phyloP scores from a whole-genome alignment of 257 asterid species.

The Haberlea rhodopensis region DNA sequence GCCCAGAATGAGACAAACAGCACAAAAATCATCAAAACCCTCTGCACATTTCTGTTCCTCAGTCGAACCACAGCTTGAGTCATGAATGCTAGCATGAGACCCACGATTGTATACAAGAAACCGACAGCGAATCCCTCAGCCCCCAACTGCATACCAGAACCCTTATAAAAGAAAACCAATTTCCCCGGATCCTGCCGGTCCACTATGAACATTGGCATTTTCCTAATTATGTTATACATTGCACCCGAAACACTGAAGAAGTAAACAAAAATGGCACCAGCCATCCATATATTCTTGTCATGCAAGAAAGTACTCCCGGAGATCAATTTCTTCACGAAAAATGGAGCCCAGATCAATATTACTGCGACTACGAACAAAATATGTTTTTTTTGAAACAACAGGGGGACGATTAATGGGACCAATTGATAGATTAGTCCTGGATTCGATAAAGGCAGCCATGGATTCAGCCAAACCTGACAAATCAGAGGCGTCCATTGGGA shows the following conservation, averaged over 20 bases:
- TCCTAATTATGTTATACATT: conserved; percentile 86
- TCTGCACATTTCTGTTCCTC: conserved; percentile 53
- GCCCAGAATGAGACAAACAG: conserved; percentile 60
- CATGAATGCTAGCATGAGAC: conserved; percentile 64
- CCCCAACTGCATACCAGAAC: conserved; percentile 92
- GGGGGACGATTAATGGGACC: conserved; percentile 75
- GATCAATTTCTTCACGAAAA: conserved; percentile 52
- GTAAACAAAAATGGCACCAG: conserved; percentile 76
- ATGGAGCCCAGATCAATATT: conserved; percentile 53
- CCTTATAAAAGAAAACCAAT: conserved; percentile 75
- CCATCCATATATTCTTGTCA: conserved; percentile 73
- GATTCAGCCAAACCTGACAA: conserved; percentile 71
- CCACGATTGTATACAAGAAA: conserved; percentile 76
- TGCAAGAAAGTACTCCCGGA: conserved; percentile 62
- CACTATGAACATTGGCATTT: conserved; percentile 75
- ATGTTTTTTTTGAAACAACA: conserved; percentile 53
- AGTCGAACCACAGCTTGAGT: conserved; percentile 56
- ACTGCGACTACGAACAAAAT: conserved; percentile 37
- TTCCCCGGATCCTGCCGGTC: conserved; percentile 74
- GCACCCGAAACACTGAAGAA: conserved; percentile 93
- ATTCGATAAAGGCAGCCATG: conserved; percentile 75
- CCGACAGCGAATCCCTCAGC: conserved; percentile 87
- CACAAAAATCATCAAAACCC: conserved; percentile 39
- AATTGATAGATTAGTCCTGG: conserved; percentile 38
- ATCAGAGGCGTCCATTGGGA: conserved; percentile 74